A percentile compares a stretch with the other conserved stretches of the same genome.
phyloP scores from a whole-genome alignment of 495 filamentous ascomycete species.

The Ascobolus immersus region DNA sequence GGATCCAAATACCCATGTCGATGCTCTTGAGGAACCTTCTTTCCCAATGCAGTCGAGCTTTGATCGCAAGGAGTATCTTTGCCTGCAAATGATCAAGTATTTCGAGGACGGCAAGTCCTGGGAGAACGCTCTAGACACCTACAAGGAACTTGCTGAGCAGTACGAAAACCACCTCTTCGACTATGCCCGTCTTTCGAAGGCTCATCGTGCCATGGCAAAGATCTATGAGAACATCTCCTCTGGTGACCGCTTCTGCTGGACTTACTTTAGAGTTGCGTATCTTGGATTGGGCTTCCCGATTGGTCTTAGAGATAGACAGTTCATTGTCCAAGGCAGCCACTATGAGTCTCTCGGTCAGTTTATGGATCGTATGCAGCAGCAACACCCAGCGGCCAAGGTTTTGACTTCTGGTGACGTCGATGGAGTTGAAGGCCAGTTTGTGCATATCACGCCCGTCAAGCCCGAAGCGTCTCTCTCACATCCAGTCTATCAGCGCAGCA shows the following conservation, averaged over 20 bases:
- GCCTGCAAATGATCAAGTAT: slow-evolving; percentile 79
- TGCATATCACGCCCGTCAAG: slow-evolving; percentile 57
- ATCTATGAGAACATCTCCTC: slow-evolving; percentile 62
- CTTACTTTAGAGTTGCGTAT: slow-evolving; percentile 83
- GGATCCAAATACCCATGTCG: slow-evolving; percentile 46
- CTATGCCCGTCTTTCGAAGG: slow-evolving; percentile 68
- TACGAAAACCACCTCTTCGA: slow-evolving; percentile 80
- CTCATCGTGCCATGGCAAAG: slow-evolving; percentile 73
- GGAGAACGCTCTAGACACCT: slow-evolving; percentile 69
- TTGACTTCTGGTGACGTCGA: slow-evolving; percentile 42
- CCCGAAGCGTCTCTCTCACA: slow-evolving; percentile 60
- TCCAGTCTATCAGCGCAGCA: slow-evolving; percentile 66
- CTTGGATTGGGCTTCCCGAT: slow-evolving; percentile 72
- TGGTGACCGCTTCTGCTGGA: slow-evolving; percentile 45
- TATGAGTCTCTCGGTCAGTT: slow-evolving; percentile 57
- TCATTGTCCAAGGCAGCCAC: slow-evolving; percentile 61
- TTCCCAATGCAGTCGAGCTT: slow-evolving; percentile 73
- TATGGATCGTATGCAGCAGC: slow-evolving; percentile 75
- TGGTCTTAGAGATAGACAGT: slow-evolving; percentile 66
- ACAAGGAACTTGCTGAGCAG: slow-evolving; percentile 68
- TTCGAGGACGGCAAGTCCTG: slow-evolving; percentile 85
- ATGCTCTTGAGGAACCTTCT: slow-evolving; percentile 40
- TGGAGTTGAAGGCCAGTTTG: slow-evolving; percentile 62
- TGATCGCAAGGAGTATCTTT: slow-evolving; percentile 75
- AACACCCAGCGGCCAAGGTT: slow-evolving; percentile 71